Evolutionary conservation across 176 grass and related monocot species (phyloP).

Genomic region (Eleusine indica): DNA sequence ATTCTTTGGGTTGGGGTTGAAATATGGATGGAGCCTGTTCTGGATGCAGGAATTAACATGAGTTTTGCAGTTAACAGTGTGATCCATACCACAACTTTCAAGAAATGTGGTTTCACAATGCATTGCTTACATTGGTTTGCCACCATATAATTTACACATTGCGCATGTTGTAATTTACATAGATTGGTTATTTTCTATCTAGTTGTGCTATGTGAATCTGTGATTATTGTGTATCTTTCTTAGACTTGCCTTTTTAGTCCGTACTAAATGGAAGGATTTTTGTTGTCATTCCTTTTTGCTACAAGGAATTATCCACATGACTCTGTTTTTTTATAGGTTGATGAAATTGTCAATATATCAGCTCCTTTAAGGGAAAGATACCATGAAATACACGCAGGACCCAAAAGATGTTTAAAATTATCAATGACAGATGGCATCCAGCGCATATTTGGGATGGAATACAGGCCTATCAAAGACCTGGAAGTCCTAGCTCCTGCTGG

Average conservation of each 20-base stretch:
- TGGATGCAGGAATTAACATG: neutral
- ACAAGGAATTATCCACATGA: conserved; percentile 10
- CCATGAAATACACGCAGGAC: conserved; percentile 51
- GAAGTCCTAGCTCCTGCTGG: conserved; percentile 85
- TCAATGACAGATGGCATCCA: conserved; percentile 91
- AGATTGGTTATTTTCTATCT: neutral
- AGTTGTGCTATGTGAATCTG: neutral
- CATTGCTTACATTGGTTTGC: conserved; percentile 10
- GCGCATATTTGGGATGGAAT: conserved; percentile 81
- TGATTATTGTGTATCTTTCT: neutral
- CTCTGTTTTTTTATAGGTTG: conserved; percentile 64
- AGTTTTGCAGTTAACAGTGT: neutral
- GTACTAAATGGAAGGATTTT: neutral
- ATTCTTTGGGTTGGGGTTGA: neutral
- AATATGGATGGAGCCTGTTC: neutral
- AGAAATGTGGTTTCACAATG: neutral
- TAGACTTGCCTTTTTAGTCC: neutral
- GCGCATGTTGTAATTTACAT: neutral
- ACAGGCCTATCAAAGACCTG: conserved; percentile 82
- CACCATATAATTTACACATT: neutral
- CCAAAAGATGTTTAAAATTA: conserved; percentile 86
- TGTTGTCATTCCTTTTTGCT: neutral
- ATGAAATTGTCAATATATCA: conserved; percentile 85
- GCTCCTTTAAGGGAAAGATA: conserved; percentile 87
- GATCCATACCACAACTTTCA: neutral